Conservation (phyloP, 768 basidiomycete species). For the Thelephora aurantiotincta region DNA sequence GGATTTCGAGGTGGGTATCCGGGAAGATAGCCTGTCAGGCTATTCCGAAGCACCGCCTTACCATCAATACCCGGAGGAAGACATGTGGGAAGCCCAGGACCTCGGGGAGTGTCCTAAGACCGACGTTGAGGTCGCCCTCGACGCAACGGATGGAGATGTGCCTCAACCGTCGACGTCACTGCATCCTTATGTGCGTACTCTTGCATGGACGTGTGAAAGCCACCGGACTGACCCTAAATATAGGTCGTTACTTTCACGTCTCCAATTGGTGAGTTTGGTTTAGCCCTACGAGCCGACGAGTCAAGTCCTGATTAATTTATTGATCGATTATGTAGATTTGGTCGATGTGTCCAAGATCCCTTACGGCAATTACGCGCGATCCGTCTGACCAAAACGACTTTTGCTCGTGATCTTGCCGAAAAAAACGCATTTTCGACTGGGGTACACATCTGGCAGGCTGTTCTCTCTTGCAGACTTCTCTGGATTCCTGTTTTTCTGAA, state of each 20-base stretch:
- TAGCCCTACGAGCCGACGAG: neutral
- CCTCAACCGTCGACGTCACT: neutral
- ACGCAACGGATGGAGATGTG: conserved; percentile 3
- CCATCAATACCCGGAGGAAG: too few relatives aligned
- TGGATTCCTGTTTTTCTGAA: too few relatives aligned
- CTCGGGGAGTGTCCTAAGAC: neutral
- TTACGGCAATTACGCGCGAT: too few relatives aligned
- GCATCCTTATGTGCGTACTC: conserved; percentile 18
- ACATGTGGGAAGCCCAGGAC: neutral
- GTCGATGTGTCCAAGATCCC: neutral
- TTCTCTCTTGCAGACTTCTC: too few relatives aligned
- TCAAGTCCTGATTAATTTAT: neutral
- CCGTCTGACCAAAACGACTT: too few relatives aligned
- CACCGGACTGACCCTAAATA: neutral
- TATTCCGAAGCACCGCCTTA: too few relatives aligned
- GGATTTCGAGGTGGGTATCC: too few relatives aligned
- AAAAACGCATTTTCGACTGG: too few relatives aligned
- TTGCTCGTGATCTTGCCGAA: too few relatives aligned
- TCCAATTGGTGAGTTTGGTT: conserved; percentile 20
- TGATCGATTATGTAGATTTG: neutral
- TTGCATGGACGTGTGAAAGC: neutral
- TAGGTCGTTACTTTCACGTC: conserved; percentile 25
- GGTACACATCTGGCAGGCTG: too few relatives aligned
- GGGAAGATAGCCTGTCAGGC: too few relatives aligned
- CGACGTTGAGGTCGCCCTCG: neutral